Percentiles rank a stretch among this genome's conserved stretches.
Conservation (phyloP, 108 stramenopile species). For the Nitzschia putrida region DNA sequence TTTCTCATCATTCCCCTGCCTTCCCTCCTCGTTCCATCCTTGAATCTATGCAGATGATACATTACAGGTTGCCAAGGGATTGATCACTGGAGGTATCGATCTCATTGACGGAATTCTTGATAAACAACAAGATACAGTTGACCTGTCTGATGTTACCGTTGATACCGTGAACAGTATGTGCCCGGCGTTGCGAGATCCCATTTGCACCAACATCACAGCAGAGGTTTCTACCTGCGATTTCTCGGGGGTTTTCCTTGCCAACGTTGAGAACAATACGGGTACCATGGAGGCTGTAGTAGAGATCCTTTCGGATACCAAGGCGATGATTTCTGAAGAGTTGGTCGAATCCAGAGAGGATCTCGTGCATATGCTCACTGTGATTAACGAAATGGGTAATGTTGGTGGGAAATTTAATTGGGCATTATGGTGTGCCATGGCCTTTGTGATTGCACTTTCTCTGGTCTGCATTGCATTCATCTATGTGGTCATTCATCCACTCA, state of each 20-base stretch:
- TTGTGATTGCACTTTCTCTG: background rate
- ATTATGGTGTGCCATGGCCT: background rate
- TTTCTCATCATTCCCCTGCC: background rate
- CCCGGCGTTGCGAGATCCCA: constrained; percentile 12
- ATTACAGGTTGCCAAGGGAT: background rate
- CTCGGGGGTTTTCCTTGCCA: background rate
- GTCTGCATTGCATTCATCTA: background rate
- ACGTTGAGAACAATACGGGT: background rate
- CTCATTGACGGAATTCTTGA: constrained; percentile 2
- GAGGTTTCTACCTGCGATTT: constrained; percentile 22
- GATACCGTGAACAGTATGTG: constrained; percentile 25
- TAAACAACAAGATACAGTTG: background rate
- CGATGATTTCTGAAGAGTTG: background rate
- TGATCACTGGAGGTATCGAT: background rate
- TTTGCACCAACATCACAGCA: constrained; percentile 20
- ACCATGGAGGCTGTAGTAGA: background rate
- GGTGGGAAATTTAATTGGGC: constrained; percentile 8
- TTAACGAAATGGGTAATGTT: background rate
- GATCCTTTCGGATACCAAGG: background rate
- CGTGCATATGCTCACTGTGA: background rate
- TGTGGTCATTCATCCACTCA: background rate
- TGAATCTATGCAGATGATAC: background rate
- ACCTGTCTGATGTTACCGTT: background rate
- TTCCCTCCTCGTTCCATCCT: background rate
- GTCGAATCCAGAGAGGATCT: background rate